Percentiles rank a stretch among this genome's conserved stretches.
These are phyloP conservation scores for Fusarium transvaalense DNA, from an alignment of 2,329 filamentous ascomycete species.

Conservation along the genomic window DNA sequence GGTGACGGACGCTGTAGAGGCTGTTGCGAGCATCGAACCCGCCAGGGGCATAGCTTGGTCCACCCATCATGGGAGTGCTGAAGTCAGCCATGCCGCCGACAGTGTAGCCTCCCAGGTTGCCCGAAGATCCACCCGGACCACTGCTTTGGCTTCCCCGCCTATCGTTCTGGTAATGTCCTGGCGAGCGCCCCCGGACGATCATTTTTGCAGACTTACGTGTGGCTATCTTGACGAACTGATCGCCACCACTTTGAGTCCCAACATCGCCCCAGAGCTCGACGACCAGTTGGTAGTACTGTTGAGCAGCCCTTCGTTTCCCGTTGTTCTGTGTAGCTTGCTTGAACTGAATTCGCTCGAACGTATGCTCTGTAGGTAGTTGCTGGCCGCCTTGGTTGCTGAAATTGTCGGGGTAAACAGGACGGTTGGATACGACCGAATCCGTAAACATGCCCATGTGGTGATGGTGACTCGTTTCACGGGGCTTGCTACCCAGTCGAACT, in stretches of 20 bases:
- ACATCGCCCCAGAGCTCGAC: slow-evolving; percentile 84
- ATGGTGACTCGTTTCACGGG: slow-evolving; percentile 63
- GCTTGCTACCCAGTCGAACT: slow-evolving; percentile 76
- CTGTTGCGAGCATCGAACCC: slow-evolving; percentile 48
- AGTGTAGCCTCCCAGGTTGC: slow-evolving; percentile 65
- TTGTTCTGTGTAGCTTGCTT: slow-evolving; percentile 96
- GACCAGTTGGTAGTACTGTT: slow-evolving; percentile 93
- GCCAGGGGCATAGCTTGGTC: slow-evolving; percentile 42
- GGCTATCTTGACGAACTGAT: slow-evolving; percentile 77
- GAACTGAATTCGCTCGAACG: slow-evolving; percentile 93
- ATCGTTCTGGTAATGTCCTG: slow-evolving; percentile 82
- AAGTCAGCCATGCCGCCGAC: slow-evolving; percentile 50
- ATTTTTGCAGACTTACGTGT: slow-evolving; percentile 81
- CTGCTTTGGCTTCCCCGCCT: slow-evolving; percentile 76
- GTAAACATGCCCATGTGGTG: slow-evolving; percentile 62
- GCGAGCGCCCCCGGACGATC: slow-evolving; percentile 87
- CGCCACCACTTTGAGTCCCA: slow-evolving; percentile 57
- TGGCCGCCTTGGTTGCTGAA: slow-evolving; percentile 53
- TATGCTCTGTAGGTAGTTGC: slow-evolving; percentile 65
- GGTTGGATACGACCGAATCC: slow-evolving; percentile 50
- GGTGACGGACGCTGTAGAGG: slow-evolving; percentile 61
- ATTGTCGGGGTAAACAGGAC: slow-evolving; percentile 58
- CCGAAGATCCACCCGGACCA: slow-evolving; percentile 74
- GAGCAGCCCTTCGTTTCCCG: slow-evolving; percentile 87
- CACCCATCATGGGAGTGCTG: slow-evolving; percentile 54